A percentile compares a stretch with the other conserved stretches of the same genome.
phyloP scores from a whole-genome alignment of 331 rosid species.

The Telfairia occidentalis region DNA sequence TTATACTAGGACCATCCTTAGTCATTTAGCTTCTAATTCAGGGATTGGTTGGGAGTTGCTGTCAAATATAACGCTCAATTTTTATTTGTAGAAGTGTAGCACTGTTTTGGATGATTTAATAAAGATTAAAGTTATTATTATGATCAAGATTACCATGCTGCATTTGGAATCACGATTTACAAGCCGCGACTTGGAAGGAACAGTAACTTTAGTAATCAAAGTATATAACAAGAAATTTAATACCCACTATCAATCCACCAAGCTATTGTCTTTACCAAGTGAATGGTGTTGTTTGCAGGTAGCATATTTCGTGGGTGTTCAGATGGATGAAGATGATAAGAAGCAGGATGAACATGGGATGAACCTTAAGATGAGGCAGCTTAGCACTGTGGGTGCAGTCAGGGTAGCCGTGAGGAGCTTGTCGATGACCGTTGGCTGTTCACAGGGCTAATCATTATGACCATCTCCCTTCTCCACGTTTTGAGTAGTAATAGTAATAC shows the following conservation, averaged over 20 bases:
- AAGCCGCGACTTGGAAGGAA: not conserved
- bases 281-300: conserved; percentile 37
- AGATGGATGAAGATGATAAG: conserved; percentile 52
- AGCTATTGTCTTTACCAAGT: conserved; percentile 12
- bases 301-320: conserved; percentile 82
- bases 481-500: not conserved
- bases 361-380: conserved; percentile 68
- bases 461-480: not conserved
- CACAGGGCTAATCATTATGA: conserved; percentile 17
- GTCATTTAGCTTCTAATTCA: not conserved
- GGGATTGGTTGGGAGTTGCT: not conserved
- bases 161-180: not conserved
- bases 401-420: conserved; percentile 74
- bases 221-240: not conserved
- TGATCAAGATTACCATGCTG: not conserved
- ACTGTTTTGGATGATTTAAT: not conserved
- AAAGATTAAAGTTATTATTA: not conserved
- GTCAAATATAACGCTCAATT: not conserved
- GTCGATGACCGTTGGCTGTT: conserved; percentile 56
- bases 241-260: not conserved
- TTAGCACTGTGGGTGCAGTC: conserved; percentile 65
- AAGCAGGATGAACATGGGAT: conserved; percentile 34
- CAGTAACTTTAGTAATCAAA: not conserved
- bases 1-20: not conserved
- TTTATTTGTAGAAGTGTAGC: not conserved